These are phyloP conservation scores for Lignosus rhinocerotis DNA, from an alignment of 1,284 basidiomycete genomes.

Conservation along the genomic window DNA sequence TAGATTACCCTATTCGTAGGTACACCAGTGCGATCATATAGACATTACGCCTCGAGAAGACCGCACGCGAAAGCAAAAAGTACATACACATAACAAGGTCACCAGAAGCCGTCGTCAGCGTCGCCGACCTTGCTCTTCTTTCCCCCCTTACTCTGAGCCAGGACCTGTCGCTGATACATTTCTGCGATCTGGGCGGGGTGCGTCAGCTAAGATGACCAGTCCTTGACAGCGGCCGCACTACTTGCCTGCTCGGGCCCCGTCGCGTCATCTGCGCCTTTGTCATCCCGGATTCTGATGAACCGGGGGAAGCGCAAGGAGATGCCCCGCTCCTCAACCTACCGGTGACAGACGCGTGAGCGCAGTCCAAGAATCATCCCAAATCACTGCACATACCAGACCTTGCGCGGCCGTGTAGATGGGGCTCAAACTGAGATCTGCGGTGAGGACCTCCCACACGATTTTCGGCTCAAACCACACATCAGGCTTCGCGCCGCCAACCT, in stretches of 20 bases:
- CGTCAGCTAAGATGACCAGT: conserved; percentile 24
- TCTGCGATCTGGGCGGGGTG: conserved; percentile 74
- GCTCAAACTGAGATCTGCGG: conserved; percentile 95
- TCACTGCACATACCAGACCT: conserved; percentile 71
- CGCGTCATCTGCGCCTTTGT: conserved; percentile 90
- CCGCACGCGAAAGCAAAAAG: background rate
- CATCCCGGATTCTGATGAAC: conserved; percentile 90
- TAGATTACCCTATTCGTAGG: conserved; percentile 16
- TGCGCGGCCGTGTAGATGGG: conserved; percentile 98
- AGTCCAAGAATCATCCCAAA: background rate
- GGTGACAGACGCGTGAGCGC: background rate
- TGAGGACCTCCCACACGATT: conserved; percentile 97
- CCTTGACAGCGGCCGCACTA: background rate
- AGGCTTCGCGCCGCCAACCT: conserved; percentile 88
- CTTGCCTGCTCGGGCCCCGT: conserved; percentile 89
- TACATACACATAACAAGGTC: conserved; percentile 13
- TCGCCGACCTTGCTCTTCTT: conserved; percentile 72
- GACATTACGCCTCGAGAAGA: background rate
- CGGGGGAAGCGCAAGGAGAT: conserved; percentile 96
- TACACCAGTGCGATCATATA: conserved; percentile 9
- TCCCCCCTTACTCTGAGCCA: conserved; percentile 67
- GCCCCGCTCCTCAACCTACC: conserved; percentile 81
- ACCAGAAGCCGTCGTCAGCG: conserved; percentile 92
- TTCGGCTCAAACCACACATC: conserved; percentile 96
- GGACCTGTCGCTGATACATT: conserved; percentile 90